These are phyloP conservation scores for Suillus clintonianus DNA, from an alignment of 768 basidiomycete species.

Conservation along the genomic window DNA sequence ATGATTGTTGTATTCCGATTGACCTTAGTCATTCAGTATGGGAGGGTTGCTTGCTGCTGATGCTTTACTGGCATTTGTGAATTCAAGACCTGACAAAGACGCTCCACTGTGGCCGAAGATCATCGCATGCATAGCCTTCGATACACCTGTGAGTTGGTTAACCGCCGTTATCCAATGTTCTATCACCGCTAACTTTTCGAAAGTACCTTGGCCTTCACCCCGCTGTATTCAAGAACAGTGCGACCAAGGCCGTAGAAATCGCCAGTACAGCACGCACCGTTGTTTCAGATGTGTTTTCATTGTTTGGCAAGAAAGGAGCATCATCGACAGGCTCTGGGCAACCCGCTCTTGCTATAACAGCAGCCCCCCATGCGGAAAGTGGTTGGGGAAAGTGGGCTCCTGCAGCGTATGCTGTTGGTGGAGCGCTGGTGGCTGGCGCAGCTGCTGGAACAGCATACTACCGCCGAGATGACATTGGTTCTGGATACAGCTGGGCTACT, in stretches of 20 bases:
- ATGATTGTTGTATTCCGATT: not conserved
- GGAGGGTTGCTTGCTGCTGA: constrained; percentile 90
- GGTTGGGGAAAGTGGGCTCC: constrained; percentile 70
- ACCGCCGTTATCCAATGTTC: not conserved
- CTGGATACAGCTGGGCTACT: constrained; percentile 71
- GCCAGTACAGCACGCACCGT: constrained; percentile 65
- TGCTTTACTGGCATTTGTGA: constrained; percentile 70
- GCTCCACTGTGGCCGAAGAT: constrained; percentile 88
- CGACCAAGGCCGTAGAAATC: constrained; percentile 73
- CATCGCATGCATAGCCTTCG: constrained; percentile 82
- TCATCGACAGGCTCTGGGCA: constrained; percentile 26
- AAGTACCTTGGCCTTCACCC: constrained; percentile 91
- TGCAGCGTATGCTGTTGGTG: constrained; percentile 69
- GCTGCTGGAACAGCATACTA: constrained; percentile 86
- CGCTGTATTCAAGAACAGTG: constrained; percentile 79
- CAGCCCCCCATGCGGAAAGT: constrained; percentile 27
- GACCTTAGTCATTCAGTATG: constrained; percentile 60
- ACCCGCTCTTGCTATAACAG: constrained; percentile 32
- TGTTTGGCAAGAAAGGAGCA: constrained; percentile 50
- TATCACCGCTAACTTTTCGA: constrained; percentile 2
- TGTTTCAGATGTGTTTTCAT: constrained; percentile 60
- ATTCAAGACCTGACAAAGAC: constrained; percentile 60
- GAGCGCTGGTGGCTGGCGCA: constrained; percentile 76
- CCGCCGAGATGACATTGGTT: constrained; percentile 71
- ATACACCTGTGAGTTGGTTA: constrained; percentile 77